Evolutionary conservation across 192 early-diverging fungal species (phyloP).

Genomic region (Coemansia sp.): DNA sequence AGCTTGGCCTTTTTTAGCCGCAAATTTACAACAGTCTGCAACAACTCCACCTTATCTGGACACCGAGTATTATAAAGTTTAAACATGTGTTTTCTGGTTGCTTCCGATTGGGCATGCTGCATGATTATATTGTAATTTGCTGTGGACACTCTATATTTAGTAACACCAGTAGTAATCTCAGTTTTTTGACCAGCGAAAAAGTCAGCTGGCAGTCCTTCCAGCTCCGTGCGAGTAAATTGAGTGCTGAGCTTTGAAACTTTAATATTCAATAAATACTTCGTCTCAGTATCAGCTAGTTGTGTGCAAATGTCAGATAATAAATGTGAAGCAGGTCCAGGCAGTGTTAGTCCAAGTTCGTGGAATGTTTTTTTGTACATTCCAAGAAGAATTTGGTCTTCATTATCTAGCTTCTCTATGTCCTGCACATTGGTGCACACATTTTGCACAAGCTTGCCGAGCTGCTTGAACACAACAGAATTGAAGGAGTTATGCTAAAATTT

Average conservation of each 20-base stretch:
- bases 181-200: slow-evolving; percentile 57
- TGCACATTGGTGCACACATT: not conserved
- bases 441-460: slow-evolving; percentile 11
- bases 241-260: slow-evolving; percentile 54
- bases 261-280: slow-evolving; percentile 61
- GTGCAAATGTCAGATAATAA: not conserved
- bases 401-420: slow-evolving; percentile 26
- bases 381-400: no score
- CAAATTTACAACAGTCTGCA: slow-evolving; percentile 52
- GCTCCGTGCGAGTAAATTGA: slow-evolving; percentile 49
- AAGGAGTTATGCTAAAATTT: not conserved
- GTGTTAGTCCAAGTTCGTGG: not conserved
- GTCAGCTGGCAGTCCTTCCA: slow-evolving; percentile 65
- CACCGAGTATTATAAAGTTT: slow-evolving; percentile 42
- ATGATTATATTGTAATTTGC: slow-evolving; percentile 50
- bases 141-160: slow-evolving; percentile 60
- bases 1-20: slow-evolving; percentile 50
- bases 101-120: slow-evolving; percentile 38
- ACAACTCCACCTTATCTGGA: slow-evolving; percentile 53
- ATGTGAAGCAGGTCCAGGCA: not conserved
- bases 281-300: slow-evolving; percentile 41
- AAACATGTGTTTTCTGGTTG: slow-evolving; percentile 47
- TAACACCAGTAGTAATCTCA: slow-evolving; percentile 53
- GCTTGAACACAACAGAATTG: not conserved
- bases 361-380: not conserved